Evolutionary conservation across 495 filamentous ascomycete genomes (phyloP), one percentile per base, ranked within the genome.

Genomic region (Penicillium flavigenum): DNA sequence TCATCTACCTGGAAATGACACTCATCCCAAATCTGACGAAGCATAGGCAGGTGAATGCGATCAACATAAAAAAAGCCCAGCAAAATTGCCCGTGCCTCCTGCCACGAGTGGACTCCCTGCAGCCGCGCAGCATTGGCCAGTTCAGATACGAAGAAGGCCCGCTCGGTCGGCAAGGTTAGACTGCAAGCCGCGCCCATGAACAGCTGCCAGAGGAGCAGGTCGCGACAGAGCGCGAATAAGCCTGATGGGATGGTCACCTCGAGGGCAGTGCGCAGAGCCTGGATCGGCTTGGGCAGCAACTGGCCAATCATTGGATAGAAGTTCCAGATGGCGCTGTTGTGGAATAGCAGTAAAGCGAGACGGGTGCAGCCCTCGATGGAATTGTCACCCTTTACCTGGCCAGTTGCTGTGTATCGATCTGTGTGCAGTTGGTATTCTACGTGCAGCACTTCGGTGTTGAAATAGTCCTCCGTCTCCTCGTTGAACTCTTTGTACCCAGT

Each of bases 341-440:
- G 76, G 67, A 75, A 79, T 6, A 77, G 57, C 2, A 79, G 67
- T 44, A 72, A 72, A 19, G 75, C 75, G 9, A 77, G 69, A 19
- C 76, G 76, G 26, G 67, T 65, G 57, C 72, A 73, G 48, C 76
- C 76, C 53, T 78, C 75, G 60, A 78, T 76, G 8, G 70, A 70
- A 57, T 72, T 68, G 56, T 79, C 76, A 10, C 83, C 84, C 51
- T 80, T 82, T 10, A 83, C 76, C 16, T 82, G 83, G 42, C 85
- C 85, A 50, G 83, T 84, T 32, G 83, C 71, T 0, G 82, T 86
- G 62, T 86, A 88, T 11, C 76, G 75, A 54, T 78, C 76, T 45
- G 50, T 55, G 54, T 76, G 70, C 2, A 79, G 72, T 8, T 68
- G 61, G 54, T 79, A 77, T 57, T 79, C 76, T 31, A 76, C 68